Conservation (phyloP, 2,329 filamentous ascomycete species). For the Domatiomyces catenatus region DNA sequence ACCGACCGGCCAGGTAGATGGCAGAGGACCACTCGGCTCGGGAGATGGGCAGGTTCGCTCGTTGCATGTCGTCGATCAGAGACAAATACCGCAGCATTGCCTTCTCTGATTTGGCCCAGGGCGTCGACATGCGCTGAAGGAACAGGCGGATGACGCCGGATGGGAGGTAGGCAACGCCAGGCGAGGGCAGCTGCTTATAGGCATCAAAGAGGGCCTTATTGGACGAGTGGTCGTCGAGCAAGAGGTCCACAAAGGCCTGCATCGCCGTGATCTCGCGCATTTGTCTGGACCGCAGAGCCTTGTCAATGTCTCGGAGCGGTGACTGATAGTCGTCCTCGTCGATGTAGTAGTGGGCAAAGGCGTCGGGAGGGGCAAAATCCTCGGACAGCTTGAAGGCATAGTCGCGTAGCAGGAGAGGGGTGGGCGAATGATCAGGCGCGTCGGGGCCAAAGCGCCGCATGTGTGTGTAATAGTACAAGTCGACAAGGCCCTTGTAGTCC, state of each 20-base stretch:
- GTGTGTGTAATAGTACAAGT: constrained; percentile 29
- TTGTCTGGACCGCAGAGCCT: constrained; percentile 21
- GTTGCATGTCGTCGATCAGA: constrained; percentile 68
- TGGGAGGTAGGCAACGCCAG: constrained; percentile 38
- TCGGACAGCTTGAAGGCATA: constrained; percentile 16
- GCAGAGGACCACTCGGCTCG: constrained; percentile 68
- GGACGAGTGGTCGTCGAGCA: constrained; percentile 29
- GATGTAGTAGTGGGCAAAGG: constrained; percentile 10
- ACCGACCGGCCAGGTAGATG: constrained; percentile 62
- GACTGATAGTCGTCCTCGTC: constrained; percentile 12
- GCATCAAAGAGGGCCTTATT: constrained; percentile 37
- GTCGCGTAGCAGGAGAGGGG: constrained; percentile 14
- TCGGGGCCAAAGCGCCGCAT: constrained; percentile 16
- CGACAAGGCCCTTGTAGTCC: constrained; percentile 33
- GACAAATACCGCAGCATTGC: constrained; percentile 72
- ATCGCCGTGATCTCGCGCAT: constrained; percentile 13
- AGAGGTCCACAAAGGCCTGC: constrained; percentile 24
- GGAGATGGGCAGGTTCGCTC: constrained; percentile 52
- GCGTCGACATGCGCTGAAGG: constrained; percentile 51
- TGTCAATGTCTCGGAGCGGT: constrained; percentile 21
- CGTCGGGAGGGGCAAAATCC: constrained; percentile 12
- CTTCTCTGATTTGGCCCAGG: constrained; percentile 39
- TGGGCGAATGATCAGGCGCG: constrained; percentile 15
- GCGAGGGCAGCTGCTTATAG: constrained; percentile 38
- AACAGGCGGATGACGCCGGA: constrained; percentile 44